These are phyloP conservation scores for Boletus pseudopeckii DNA, from an alignment of 768 basidiomycete genomes.

Conservation along the genomic window DNA sequence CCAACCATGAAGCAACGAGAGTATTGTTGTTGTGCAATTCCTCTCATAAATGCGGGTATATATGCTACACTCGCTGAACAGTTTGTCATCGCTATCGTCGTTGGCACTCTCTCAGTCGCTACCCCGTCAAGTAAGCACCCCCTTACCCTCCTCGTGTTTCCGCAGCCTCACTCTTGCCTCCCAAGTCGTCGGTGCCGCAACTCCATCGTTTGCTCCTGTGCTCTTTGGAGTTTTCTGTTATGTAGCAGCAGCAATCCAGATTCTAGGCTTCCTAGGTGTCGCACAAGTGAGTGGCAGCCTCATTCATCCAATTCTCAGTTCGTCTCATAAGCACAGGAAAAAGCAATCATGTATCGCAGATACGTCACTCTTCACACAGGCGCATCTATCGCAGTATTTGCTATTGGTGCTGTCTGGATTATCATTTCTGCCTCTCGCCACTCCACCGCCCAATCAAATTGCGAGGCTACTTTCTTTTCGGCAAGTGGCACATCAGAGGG, in stretches of 20 bases:
- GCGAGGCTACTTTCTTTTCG: constrained; percentile 57
- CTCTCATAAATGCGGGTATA: constrained; percentile 86
- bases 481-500: constrained; percentile 45
- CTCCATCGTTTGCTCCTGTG: constrained; percentile 71
- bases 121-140: constrained; percentile 69
- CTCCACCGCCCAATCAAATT: constrained; percentile 61
- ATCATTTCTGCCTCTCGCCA: constrained; percentile 79
- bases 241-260: constrained; percentile 68
- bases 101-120: constrained; percentile 70
- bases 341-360: constrained; percentile 57
- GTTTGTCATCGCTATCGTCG: constrained; percentile 58
- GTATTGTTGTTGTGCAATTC: constrained; percentile 93
- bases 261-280: constrained; percentile 85
- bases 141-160: background rate
- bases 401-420: constrained; percentile 77
- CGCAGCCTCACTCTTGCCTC: constrained; percentile 10
- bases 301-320: background rate
- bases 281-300: constrained; percentile 46
- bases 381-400: constrained; percentile 57
- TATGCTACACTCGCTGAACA: constrained; percentile 80
- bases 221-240: constrained; percentile 55
- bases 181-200: constrained; percentile 81
- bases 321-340: constrained; percentile 50
- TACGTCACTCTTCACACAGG: constrained; percentile 67
- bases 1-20: constrained; percentile 68